phyloP scores from a whole-genome alignment of 164 flowering plant genomes.

The Magnolia sinica region DNA sequence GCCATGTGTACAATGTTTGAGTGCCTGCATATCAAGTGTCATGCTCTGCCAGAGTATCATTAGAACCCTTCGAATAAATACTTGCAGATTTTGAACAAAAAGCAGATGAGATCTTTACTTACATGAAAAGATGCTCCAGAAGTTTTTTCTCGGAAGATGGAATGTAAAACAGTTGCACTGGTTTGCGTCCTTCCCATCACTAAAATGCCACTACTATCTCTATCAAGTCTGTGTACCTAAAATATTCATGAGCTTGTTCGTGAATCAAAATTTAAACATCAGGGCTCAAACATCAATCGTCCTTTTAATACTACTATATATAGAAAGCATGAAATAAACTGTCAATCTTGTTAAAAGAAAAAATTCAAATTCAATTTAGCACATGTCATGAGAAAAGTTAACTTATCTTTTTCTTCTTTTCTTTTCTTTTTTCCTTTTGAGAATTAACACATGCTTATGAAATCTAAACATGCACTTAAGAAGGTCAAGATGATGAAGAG shows the following conservation, averaged over 20 bases:
- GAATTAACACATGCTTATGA: too few species aligned
- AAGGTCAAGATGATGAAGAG: too few species aligned
- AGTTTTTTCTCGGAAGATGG: conserved; percentile 92
- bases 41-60: too few species aligned
- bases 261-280: neutral
- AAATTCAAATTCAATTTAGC: too few species aligned
- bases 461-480: too few species aligned
- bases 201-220: conserved; percentile 91
- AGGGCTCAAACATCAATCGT: neutral
- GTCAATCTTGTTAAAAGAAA: neutral
- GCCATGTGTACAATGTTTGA: too few species aligned
- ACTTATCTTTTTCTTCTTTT: too few species aligned
- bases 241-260: conserved; percentile 3
- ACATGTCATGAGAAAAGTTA: too few species aligned
- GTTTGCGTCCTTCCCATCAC: conserved; percentile 91
- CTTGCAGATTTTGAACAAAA: neutral
- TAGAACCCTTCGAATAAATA: neutral
- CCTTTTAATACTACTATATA: neutral
- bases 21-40: too few species aligned
- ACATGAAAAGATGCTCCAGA: conserved; percentile 56
- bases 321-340: too few species aligned
- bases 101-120: conserved; percentile 13
- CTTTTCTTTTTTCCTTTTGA: too few species aligned
- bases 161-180: conserved; percentile 73
- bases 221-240: conserved; percentile 95